Conservation (phyloP, 305 asterid genomes). For the Solanum hybrid region DNA sequence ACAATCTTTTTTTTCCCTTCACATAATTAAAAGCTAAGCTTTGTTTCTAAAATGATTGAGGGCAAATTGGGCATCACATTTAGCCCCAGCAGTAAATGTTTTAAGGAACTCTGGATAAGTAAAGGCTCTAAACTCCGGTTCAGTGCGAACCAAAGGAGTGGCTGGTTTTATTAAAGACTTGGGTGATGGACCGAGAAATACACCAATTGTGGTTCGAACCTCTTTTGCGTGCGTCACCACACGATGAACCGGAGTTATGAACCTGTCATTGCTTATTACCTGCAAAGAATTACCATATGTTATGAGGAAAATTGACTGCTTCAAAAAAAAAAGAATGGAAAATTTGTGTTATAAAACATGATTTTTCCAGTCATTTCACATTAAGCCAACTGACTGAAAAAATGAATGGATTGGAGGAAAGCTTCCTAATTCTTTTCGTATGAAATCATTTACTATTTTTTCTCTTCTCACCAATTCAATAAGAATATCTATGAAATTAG, state of each 20-base stretch:
- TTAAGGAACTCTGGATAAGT: background rate
- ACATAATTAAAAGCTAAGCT: background rate
- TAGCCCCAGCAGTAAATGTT: background rate
- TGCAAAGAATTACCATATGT: background rate
- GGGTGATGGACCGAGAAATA: slow-evolving; percentile 41
- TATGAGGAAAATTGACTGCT: background rate
- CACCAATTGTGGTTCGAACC: slow-evolving; percentile 39
- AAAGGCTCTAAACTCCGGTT: background rate
- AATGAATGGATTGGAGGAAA: too few relatives aligned
- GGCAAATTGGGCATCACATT: background rate
- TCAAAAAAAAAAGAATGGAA: background rate
- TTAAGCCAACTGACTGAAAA: background rate
- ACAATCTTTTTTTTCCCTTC: background rate
- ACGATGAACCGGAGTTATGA: slow-evolving; percentile 43
- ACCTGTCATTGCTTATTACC: slow-evolving; percentile 56
- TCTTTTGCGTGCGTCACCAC: slow-evolving; percentile 37
- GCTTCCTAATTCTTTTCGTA: background rate
- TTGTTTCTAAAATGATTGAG: background rate
- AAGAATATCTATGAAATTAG: background rate
- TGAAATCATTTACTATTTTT: background rate
- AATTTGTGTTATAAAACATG: background rate
- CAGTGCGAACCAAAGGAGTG: slow-evolving; percentile 6
- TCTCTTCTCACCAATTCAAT: background rate
- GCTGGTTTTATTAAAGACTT: slow-evolving; percentile 48
- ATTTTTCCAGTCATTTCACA: background rate